Conservation (phyloP, 768 basidiomycete species). For the Cystofilobasidium capitatum region DNA sequence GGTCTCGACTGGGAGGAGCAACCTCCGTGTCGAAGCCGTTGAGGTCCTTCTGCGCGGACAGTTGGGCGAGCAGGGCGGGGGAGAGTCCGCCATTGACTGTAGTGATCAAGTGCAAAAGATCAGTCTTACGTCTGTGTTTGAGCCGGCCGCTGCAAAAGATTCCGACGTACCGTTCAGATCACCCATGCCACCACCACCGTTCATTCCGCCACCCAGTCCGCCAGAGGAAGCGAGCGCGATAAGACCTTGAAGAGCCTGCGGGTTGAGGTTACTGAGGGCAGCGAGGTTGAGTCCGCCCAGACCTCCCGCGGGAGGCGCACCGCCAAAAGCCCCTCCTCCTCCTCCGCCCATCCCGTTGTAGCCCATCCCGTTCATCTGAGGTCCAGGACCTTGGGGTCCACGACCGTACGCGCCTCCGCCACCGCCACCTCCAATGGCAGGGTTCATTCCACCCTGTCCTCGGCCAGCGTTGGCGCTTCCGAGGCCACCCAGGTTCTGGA, state of each 20-base stretch:
- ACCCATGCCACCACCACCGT: slow-evolving; percentile 5
- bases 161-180: neutral
- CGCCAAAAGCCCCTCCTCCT: neutral
- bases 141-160: neutral
- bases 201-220: slow-evolving; percentile 2
- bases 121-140: no score
- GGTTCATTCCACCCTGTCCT: neutral
- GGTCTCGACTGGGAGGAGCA: neutral
- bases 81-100: slow-evolving; percentile 2
- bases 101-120: neutral
- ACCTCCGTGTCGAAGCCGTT: neutral
- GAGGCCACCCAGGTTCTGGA: slow-evolving; percentile 24
- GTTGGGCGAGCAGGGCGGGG: slow-evolving; percentile 19
- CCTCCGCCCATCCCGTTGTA: neutral
- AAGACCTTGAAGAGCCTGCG: slow-evolving; percentile 20
- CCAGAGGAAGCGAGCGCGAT: slow-evolving; percentile 1
- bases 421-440: neutral
- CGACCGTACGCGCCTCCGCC: slow-evolving; percentile 1
- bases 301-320: neutral
- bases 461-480: neutral
- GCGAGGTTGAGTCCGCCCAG: neutral
- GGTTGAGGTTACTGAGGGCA: slow-evolving; percentile 4
- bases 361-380: slow-evolving; percentile 3
- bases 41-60: neutral
- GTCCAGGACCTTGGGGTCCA: neutral